Conservation (phyloP, 495 filamentous ascomycete species). For the Hypoxylon subgilvum region DNA sequence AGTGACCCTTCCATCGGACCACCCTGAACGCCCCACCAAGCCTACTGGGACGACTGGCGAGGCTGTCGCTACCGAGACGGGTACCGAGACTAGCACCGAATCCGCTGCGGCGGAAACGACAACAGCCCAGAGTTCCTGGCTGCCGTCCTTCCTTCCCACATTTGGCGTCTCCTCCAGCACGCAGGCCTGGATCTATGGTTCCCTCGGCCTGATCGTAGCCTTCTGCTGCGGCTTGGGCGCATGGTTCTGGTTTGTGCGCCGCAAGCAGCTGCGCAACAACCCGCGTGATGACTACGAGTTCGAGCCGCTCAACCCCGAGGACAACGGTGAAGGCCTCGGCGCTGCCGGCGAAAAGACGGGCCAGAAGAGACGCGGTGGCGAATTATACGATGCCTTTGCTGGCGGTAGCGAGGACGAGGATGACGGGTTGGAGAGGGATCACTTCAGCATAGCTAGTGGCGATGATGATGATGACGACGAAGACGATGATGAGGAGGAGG, state of each 20-base stretch:
- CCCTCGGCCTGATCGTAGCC: conserved; percentile 77
- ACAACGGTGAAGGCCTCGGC: conserved; percentile 62
- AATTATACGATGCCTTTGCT: conserved; percentile 94
- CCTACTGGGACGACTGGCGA: conserved; percentile 43
- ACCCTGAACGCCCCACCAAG: conserved; percentile 77
- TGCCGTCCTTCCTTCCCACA: conserved; percentile 92
- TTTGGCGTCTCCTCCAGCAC: conserved; percentile 90
- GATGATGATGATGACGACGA: conserved; percentile 29
- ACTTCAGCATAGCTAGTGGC: conserved; percentile 28
- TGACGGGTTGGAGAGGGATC: conserved; percentile 54
- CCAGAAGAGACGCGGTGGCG: conserved; percentile 68
- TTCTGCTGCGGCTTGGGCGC: conserved; percentile 81
- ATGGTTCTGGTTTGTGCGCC: conserved; percentile 79
- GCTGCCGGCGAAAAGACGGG: conserved; percentile 40
- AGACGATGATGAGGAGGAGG: conserved; percentile 9
- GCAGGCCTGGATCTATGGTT: conserved; percentile 93
- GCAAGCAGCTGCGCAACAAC: conserved; percentile 75
- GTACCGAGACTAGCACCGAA: conserved; percentile 25
- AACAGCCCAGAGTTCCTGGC: conserved; percentile 62
- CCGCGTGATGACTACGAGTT: conserved; percentile 90
- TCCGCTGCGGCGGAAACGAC: conserved; percentile 48
- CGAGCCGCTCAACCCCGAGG: conserved; percentile 85
- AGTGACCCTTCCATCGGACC: conserved; percentile 65
- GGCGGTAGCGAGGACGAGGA: conserved; percentile 74
- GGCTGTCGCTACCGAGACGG: conserved; percentile 51